Conservation (phyloP, 805 yeast genomes). For the Kuraishia ogatae region DNA sequence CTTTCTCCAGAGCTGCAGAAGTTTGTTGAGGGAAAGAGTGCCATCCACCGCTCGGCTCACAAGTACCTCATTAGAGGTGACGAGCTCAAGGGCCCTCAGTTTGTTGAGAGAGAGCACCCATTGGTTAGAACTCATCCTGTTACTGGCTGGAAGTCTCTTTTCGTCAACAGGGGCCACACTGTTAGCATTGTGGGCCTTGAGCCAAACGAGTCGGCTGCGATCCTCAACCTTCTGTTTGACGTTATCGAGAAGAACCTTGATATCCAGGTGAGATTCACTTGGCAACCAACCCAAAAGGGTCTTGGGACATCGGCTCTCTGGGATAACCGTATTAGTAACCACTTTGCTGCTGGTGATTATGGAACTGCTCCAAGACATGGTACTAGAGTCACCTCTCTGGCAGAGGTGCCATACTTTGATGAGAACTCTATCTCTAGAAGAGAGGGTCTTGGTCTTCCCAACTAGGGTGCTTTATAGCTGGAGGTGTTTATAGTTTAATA, state of each 20-base stretch:
- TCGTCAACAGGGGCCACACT: slow-evolving; percentile 43
- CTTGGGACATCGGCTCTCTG: slow-evolving; percentile 38
- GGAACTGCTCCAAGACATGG: slow-evolving; percentile 39
- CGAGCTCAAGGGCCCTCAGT: slow-evolving; percentile 37
- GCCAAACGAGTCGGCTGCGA: slow-evolving; percentile 38
- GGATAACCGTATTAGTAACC: slow-evolving; percentile 40
- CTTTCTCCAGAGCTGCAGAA: slow-evolving; percentile 40
- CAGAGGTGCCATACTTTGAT: slow-evolving; percentile 45
- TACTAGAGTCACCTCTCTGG: slow-evolving; percentile 44
- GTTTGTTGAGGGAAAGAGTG: slow-evolving; percentile 45
- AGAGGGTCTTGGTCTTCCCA: slow-evolving; percentile 34
- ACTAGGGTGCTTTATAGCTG: too few relatives aligned
- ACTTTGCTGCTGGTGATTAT: slow-evolving; percentile 36
- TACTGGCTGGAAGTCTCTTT: slow-evolving; percentile 54
- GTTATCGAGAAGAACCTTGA: slow-evolving; percentile 44
- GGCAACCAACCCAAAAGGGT: slow-evolving; percentile 33
- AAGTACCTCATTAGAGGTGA: slow-evolving; percentile 28
- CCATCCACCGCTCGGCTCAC: slow-evolving; percentile 33
- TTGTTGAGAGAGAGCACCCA: slow-evolving; percentile 50
- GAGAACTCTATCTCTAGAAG: slow-evolving; percentile 42
- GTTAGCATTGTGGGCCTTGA: slow-evolving; percentile 43
- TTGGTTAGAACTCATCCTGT: slow-evolving; percentile 57
- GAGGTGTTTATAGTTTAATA: too few relatives aligned
- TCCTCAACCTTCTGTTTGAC: slow-evolving; percentile 35
- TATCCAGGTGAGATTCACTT: slow-evolving; percentile 44